Evolutionary conservation across 192 early-diverging fungal genomes (phyloP).

Genomic region (Entomortierella lignicola): DNA sequence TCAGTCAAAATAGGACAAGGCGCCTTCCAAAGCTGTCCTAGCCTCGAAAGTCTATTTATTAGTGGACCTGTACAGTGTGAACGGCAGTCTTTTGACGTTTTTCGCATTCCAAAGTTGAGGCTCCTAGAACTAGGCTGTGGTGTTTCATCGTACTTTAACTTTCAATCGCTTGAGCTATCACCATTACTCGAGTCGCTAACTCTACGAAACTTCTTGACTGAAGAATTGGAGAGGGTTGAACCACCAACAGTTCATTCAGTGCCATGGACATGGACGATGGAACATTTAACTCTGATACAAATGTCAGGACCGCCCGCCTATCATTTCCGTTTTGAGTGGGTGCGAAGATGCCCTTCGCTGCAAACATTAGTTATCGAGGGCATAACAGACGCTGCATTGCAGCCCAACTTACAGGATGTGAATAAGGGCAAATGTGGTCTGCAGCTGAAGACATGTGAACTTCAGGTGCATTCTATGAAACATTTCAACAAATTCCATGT

Average conservation of each 20-base stretch:
- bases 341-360: conserved; percentile 8
- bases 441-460: neutral
- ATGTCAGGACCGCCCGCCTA: conserved; percentile 9
- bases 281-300: conserved; percentile 1
- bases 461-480: neutral
- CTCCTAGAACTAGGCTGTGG: neutral
- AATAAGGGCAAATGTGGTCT: neutral
- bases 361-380: conserved; percentile 1
- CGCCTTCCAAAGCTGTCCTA: conserved; percentile 20
- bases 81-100: neutral
- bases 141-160: neutral
- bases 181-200: conserved; percentile 12
- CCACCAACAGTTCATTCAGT: neutral
- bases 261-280: conserved; percentile 21
- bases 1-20: conserved; percentile 5
- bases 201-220: neutral
- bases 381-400: neutral
- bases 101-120: conserved; percentile 1
- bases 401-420: neutral
- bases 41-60: conserved; percentile 4
- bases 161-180: conserved; percentile 5
- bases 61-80: neutral
- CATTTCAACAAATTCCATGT: neutral
- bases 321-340: conserved; percentile 21
- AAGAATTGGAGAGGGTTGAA: neutral